Evolutionary conservation across 208 protist genomes (phyloP).

Genomic region (Trypanosoma congolense): DNA sequence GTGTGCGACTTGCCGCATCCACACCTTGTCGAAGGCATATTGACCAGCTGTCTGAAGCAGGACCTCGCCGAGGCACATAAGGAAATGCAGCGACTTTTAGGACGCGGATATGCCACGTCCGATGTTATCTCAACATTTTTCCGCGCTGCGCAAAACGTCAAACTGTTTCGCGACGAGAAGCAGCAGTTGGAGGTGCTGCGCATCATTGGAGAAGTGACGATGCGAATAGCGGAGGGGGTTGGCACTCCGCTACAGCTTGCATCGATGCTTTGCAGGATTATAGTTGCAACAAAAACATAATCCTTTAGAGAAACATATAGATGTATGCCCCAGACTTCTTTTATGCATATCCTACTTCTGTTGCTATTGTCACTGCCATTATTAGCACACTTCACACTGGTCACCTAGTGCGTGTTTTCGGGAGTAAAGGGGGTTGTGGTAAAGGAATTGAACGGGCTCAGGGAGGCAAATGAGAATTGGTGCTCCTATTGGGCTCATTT

Average conservation of each 20-base stretch:
- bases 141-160: slow-evolving; percentile 68
- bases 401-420: no score
- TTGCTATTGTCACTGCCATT: no score
- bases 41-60: slow-evolving; percentile 79
- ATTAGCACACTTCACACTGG: no score
- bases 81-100: slow-evolving; percentile 75
- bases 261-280: slow-evolving; percentile 76
- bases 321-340: slow-evolving; percentile 10
- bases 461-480: no score
- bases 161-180: slow-evolving; percentile 60
- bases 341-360: no score
- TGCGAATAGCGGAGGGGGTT: slow-evolving; percentile 84
- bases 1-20: slow-evolving; percentile 99
- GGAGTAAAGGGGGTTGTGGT: no score
- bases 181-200: slow-evolving; percentile 78
- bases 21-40: slow-evolving; percentile 88
- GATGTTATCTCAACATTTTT: slow-evolving; percentile 98
- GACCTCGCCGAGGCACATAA: slow-evolving; percentile 75
- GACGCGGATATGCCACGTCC: slow-evolving; percentile 91
- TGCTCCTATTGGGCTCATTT: no score
- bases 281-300: slow-evolving; percentile 12
- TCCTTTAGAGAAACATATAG: slow-evolving; percentile 10
- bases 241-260: slow-evolving; percentile 81
- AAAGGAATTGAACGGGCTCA: no score
- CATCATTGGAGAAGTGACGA: slow-evolving; percentile 80